A percentile compares a stretch with the other conserved stretches of the same genome.
Evolutionary conservation across 441 rosid genomes (phyloP).

Genomic region (Biscutella auriculata): DNA sequence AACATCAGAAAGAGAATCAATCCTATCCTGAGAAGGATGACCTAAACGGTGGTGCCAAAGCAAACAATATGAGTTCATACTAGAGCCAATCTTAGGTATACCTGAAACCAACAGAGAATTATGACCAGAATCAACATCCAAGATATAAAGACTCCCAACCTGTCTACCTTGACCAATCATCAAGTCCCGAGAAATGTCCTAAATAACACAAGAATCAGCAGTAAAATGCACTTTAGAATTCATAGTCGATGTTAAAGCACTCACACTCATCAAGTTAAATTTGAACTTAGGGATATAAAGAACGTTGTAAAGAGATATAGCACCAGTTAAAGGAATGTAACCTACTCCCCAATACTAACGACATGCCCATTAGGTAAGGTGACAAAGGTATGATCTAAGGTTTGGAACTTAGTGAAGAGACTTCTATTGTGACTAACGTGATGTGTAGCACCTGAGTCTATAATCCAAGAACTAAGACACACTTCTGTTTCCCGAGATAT

Average conservation of each 20-base stretch:
- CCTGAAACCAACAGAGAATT: neutral
- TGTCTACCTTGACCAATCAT: neutral
- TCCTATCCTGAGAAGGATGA: neutral
- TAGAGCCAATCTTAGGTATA: neutral
- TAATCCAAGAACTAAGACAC: no score
- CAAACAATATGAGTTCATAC: no score
- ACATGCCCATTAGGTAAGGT: no score
- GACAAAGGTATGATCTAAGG: no score
- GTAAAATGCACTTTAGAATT: neutral
- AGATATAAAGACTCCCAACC: neutral
- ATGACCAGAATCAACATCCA: neutral
- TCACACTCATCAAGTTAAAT: neutral
- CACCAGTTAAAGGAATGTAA: neutral
- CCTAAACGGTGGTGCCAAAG: neutral
- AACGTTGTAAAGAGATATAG: neutral
- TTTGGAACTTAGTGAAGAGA: no score
- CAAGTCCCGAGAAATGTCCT: neutral
- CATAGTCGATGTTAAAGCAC: neutral
- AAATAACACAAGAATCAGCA: neutral
- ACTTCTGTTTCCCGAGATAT: no score
- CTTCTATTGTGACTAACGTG: no score
- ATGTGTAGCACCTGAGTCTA: no score
- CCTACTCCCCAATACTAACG: no score
- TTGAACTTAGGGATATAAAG: no score
- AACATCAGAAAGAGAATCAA: neutral